Evolutionary conservation across 352 stramenopile genomes (phyloP).

Genomic region (Phytopythium montanum): DNA sequence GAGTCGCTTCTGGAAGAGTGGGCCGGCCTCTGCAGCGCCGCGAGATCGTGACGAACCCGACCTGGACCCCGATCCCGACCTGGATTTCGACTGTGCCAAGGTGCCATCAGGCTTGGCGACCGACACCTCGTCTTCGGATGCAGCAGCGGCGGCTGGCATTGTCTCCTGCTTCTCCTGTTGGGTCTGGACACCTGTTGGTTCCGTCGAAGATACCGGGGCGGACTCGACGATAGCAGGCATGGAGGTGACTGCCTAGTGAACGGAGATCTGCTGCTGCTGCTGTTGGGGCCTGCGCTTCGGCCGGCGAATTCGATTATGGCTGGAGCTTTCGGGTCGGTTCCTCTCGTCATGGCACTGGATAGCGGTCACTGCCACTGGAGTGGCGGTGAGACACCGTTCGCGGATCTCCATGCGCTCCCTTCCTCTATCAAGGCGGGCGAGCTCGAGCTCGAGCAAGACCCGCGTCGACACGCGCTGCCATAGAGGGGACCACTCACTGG

Average conservation of each 20-base stretch:
- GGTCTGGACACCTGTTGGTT: not conserved
- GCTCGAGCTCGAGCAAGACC: not conserved
- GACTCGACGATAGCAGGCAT: constrained; percentile 1
- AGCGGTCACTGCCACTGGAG: not conserved
- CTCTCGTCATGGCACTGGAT: not conserved
- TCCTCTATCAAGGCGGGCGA: not conserved
- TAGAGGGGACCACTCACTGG: not conserved
- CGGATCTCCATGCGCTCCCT: not conserved
- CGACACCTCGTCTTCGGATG: not conserved
- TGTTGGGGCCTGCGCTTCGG: not conserved
- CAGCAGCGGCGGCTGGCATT: not conserved
- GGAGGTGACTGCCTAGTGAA: not conserved
- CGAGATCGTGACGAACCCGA: no score
- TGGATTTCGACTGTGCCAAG: no score
- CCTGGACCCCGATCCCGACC: not conserved
- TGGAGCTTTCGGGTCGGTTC: no score
- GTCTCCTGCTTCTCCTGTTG: not conserved
- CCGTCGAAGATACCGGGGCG: not conserved
- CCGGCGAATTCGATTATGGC: not conserved
- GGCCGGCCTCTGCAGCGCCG: no score
- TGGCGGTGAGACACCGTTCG: not conserved
- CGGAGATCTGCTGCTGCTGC: not conserved
- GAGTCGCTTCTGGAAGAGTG: constrained; percentile 22
- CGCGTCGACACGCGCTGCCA: not conserved
- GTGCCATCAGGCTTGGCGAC: not conserved